These are phyloP conservation scores for Pythium sp. DNA, from an alignment of 352 stramenopile genomes.

Conservation along the genomic window DNA sequence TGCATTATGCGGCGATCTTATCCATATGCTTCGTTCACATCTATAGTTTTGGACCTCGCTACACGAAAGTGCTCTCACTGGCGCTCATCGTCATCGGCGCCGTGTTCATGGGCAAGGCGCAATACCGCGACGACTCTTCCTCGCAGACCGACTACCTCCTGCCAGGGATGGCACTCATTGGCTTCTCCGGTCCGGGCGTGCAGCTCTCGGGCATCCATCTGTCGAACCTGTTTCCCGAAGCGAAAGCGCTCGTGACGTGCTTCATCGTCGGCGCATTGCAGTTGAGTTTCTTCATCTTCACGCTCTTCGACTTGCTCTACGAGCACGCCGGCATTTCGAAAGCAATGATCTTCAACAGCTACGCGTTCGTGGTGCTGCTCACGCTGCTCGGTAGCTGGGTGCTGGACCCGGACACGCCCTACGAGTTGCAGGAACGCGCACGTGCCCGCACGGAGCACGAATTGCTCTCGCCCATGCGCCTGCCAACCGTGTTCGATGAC, in stretches of 20 bases:
- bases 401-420: conserved; percentile 56
- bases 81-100: conserved; percentile 43
- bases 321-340: conserved; percentile 35
- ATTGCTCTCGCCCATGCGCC: conserved; percentile 51
- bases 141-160: conserved; percentile 42
- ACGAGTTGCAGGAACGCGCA: conserved; percentile 16
- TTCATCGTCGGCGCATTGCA: conserved; percentile 70
- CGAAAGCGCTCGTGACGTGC: conserved; percentile 62
- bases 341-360: conserved; percentile 45
- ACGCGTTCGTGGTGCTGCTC: conserved; percentile 44
- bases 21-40: neutral
- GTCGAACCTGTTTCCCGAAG: conserved; percentile 70
- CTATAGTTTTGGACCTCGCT: conserved; percentile 38
- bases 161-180: conserved; percentile 58
- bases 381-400: conserved; percentile 51
- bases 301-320: conserved; percentile 56
- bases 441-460: conserved; percentile 31
- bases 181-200: conserved; percentile 59
- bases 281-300: conserved; percentile 75
- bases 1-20: neutral
- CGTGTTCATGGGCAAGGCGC: conserved; percentile 48
- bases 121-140: conserved; percentile 17
- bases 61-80: conserved; percentile 53
- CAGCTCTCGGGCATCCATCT: conserved; percentile 73
- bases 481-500: conserved; percentile 59